Percentiles rank a stretch among this genome's conserved stretches.
Conservation (phyloP, 805 yeast genomes). For the Ogataea wickerhamii region DNA sequence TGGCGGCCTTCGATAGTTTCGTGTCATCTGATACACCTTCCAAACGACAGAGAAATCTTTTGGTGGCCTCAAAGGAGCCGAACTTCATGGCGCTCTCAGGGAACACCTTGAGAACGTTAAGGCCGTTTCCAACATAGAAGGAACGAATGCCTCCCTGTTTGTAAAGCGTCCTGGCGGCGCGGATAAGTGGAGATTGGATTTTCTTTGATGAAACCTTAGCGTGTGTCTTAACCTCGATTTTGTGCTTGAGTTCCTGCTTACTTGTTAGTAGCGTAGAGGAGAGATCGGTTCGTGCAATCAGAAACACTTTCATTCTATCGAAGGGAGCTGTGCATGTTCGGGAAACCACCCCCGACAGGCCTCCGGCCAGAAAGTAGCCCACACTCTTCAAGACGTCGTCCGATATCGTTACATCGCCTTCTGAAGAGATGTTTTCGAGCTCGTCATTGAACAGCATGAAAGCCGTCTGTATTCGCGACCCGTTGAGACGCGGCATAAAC, state of each 20-base stretch:
- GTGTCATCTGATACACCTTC: conserved; percentile 74
- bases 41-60: conserved; percentile 62
- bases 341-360: conserved; percentile 91
- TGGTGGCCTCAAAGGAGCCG: conserved; percentile 89
- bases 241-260: conserved; percentile 36
- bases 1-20: conserved; percentile 68
- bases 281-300: conserved; percentile 86
- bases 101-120: conserved; percentile 88
- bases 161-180: conserved; percentile 80
- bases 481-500: conserved; percentile 76
- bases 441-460: conserved; percentile 78
- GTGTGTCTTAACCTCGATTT: conserved; percentile 37
- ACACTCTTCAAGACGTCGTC: conserved; percentile 77
- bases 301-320: conserved; percentile 88
- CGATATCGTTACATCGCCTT: conserved; percentile 86
- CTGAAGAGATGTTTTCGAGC: conserved; percentile 72
- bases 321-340: conserved; percentile 97
- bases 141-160: conserved; percentile 83
- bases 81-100: conserved; percentile 98
- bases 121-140: conserved; percentile 93
- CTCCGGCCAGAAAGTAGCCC: conserved; percentile 93
- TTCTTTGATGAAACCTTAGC: conserved; percentile 40
- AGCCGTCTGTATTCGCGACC: conserved; percentile 77
- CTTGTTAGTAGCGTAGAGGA: conserved; percentile 66
- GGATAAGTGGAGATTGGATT: conserved; percentile 68